Evolutionary conservation across 2,329 filamentous ascomycete species (phyloP).

Genomic region (Chrysoporthe deuterocubensis): DNA sequence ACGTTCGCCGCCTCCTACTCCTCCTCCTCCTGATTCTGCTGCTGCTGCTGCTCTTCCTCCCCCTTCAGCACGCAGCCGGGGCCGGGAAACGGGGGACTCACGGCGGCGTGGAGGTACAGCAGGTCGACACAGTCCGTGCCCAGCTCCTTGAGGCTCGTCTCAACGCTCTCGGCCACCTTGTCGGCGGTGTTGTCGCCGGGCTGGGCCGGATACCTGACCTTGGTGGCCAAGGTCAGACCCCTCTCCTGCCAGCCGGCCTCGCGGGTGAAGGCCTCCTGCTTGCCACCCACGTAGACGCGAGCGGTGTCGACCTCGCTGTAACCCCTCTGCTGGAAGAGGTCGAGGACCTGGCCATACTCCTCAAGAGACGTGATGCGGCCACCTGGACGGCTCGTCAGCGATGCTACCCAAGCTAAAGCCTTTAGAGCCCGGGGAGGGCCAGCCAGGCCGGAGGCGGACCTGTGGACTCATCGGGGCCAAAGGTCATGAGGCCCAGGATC

Average conservation of each 20-base stretch:
- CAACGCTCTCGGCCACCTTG: constrained; percentile 66
- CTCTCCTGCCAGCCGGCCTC: constrained; percentile 71
- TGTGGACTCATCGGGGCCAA: constrained; percentile 58
- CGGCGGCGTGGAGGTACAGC: constrained; percentile 74
- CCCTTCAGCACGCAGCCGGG: constrained; percentile 5
- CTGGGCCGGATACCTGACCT: constrained; percentile 62
- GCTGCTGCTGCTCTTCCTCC: background rate
- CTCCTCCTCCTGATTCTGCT: background rate
- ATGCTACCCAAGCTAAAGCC: background rate
- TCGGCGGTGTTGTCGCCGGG: constrained; percentile 66
- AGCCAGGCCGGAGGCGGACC: constrained; percentile 41
- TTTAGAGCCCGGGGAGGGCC: background rate
- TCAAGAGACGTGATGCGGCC: constrained; percentile 63
- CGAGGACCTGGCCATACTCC: constrained; percentile 67
- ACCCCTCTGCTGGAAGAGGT: constrained; percentile 68
- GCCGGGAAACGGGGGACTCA: constrained; percentile 29
- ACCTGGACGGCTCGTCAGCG: constrained; percentile 1
- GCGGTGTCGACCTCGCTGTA: constrained; percentile 78
- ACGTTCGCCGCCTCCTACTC: constrained; percentile 16
- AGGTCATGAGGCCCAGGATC: constrained; percentile 76
- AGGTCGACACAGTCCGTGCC: constrained; percentile 74
- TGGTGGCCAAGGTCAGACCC: constrained; percentile 71
- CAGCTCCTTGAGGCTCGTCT: constrained; percentile 72
- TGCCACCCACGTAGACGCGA: constrained; percentile 66
- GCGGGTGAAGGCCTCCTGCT: constrained; percentile 71